phyloP scores from a whole-genome alignment of 352 stramenopile genomes.

The Phytopythium mirpurense region DNA sequence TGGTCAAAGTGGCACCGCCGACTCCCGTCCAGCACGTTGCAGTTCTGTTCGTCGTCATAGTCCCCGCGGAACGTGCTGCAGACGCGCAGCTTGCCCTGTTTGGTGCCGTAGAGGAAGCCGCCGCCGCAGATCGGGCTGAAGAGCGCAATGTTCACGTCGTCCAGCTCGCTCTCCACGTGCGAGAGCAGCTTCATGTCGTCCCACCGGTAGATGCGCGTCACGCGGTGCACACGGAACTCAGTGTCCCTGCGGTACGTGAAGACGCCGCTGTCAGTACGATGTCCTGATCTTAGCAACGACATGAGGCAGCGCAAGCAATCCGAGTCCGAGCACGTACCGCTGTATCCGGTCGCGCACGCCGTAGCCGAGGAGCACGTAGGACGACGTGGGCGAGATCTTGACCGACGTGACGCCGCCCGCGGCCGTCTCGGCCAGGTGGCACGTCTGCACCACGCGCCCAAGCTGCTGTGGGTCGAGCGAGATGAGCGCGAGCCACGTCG shows the following conservation, averaged over 20 bases:
- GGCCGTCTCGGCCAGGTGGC: constrained; percentile 69
- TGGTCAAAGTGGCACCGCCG: constrained; percentile 61
- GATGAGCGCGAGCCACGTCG: constrained; percentile 81
- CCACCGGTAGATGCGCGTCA: constrained; percentile 87
- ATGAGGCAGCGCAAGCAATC: background rate
- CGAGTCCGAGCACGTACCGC: constrained; percentile 38
- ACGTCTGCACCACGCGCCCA: constrained; percentile 76
- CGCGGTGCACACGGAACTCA: constrained; percentile 77
- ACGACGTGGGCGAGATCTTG: constrained; percentile 85
- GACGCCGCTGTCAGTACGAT: constrained; percentile 6
- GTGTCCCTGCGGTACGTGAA: constrained; percentile 39
- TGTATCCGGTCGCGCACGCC: constrained; percentile 81
- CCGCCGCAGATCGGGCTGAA: constrained; percentile 96
- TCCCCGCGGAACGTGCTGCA: constrained; percentile 72
- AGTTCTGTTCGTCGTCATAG: constrained; percentile 76
- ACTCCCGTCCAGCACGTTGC: constrained; percentile 69
- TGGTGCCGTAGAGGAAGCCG: constrained; percentile 98
- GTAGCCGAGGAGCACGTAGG: constrained; percentile 83
- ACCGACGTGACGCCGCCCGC: constrained; percentile 86
- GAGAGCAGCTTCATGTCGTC: constrained; percentile 86
- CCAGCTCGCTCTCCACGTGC: constrained; percentile 84
- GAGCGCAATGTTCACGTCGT: constrained; percentile 98
- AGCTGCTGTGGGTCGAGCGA: constrained; percentile 77
- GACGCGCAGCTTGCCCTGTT: constrained; percentile 93
- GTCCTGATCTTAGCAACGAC: constrained; percentile 5